Evolutionary conservation across 208 protist species (phyloP), one percentile per base, ranked within the genome.

Genomic region (Trypanosoma scelopori): DNA sequence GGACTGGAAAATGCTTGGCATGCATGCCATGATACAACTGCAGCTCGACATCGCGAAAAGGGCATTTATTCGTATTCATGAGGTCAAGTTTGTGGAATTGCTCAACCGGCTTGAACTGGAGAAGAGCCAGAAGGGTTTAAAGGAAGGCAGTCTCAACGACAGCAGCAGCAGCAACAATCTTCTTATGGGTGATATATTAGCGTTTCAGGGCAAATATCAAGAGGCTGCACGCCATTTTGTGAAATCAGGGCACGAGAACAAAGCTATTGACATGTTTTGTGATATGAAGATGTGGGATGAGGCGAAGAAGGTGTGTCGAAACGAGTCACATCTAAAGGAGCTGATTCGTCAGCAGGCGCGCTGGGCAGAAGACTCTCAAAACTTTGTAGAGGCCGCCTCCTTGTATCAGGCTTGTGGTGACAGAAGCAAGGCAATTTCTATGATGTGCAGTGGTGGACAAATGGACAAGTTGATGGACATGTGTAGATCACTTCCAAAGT

Each of bases 271-370:
- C 39, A 98, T 98, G 93, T 98, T 88, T 78, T 94, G 86, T 52
- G 95, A 98, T 75, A 62, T 98, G 43, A 95, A 97, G 58, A 91
- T 96, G 89, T 98, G 95, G 92, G 79, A 91, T 39, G 85, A 97
- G 41, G 97, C 97, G 25, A 86, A 87, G 60, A 81, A 85, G 59
- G 73, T 97, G n/a, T 94, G 92, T 76, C 84, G 74, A n/a, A 87
- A 97, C 52, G 84, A 94, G 45, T 79, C 81, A 50, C 72, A 93
- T 71, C 64, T 96, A 27, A 86, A 92, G 71, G 85, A 98, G 25
- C 73, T 98, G 22, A 97, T 98, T 48, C 71, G 77, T 28, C 85
- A 92, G 71, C 97, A 98, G 68, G 97, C 96, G 23, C 76, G 78
- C 18, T 95, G 87, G 87, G 88, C 92, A 9, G 95, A 98, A 76